Evolutionary conservation across 192 early-diverging fungal genomes (phyloP), one percentile per base, ranked within the genome.

Genomic region (Coemansia sp.): DNA sequence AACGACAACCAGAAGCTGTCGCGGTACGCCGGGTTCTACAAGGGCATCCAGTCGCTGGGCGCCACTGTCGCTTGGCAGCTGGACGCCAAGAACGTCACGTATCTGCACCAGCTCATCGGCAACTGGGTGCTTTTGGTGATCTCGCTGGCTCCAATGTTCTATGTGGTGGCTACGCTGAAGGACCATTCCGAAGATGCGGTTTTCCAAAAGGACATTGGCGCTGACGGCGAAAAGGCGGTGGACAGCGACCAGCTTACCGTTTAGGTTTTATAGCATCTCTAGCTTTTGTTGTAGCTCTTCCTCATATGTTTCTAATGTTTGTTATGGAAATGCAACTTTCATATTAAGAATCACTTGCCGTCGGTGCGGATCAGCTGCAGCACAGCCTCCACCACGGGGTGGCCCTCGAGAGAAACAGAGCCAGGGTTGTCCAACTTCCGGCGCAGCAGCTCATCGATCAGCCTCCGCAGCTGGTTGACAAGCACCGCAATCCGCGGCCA

Each of bases 11-110:
- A 85, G 49, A 80, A 84, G 58, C 68, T 87, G 60, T 86, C 91
- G 21, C 75, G 88, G 35, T 92, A 88, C 66, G 87, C 88, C 38
- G 93, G 92, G 30, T 93, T 90, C 85, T 94, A 94, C 88, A 94
- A 94, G 87, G 89, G 88, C 48, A 88, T 92, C 61, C 93, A 94
- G 85, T 89, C 87, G 59, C 84, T 86, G 66, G 89, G 85, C 35
- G 87, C 77, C 39, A 92, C 89, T 33, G 84, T 91, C 46, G 84
- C 88, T 0, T 89, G 90, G 86, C 87, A 90, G 63, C 74, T 91
- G 60, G 90, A 89, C 66, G 87, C 90, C 26, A 76, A 74, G 36
- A 46, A 69, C 6, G 75, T 78, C 26, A 45, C 84, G 18, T 86
- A 75, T 59, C 67, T 88, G 76, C 64, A 76, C 58, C 76, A 86